Evolutionary conservation across 768 basidiomycete genomes (phyloP), one percentile per base, ranked within the genome.

Genomic region (Tulasnella sp.): DNA sequence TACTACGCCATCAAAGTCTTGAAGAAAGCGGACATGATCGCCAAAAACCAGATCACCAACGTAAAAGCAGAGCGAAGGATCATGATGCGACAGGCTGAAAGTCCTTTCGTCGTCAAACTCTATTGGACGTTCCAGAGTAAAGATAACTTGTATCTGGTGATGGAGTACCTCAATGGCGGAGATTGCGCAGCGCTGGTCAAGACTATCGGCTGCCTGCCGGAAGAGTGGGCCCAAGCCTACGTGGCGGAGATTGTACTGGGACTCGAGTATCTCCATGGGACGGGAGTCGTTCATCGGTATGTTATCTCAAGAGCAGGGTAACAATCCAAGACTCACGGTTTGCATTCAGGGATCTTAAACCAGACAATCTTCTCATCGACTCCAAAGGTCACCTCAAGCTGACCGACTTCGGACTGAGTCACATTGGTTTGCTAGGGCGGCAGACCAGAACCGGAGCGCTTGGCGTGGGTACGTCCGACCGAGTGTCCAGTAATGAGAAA

Each of bases 11-110:
- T 99, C 91, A 99, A 99, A 87, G 97, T 99, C n/a, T 87, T 99
- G 85, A 98, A 97, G 88, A 99, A 99, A 88, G 96, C 96, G n/a
- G 98, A 99, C 87, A 99, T 99, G 98, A 99, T 99, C 85, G 95
- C 98, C 58, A 99, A 99, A 90, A 99, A 99, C 88, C 98, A 99
- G 86, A 97, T 99, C 85, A 99, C 98, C 75, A 99, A 99, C 85
- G 98, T 99, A 86, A 99, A 99, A 87, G 98, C 98, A 1, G 98
- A 99, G 88, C 91, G 98, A 80, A 99, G 98, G 93, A 99, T 99
- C 84, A 90, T 99, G 83, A 99, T 99, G 98, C 96, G 96, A 85
- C 97, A 99, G 86, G 94, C 97, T 1, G 96, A 98, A 86, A 98
- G 96, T 12, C 97, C 98, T 22, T 97, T 99, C 84, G 98, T 99